phyloP scores from a whole-genome alignment of 495 filamentous ascomycete species.

The Tuber microsphaerosporum region DNA sequence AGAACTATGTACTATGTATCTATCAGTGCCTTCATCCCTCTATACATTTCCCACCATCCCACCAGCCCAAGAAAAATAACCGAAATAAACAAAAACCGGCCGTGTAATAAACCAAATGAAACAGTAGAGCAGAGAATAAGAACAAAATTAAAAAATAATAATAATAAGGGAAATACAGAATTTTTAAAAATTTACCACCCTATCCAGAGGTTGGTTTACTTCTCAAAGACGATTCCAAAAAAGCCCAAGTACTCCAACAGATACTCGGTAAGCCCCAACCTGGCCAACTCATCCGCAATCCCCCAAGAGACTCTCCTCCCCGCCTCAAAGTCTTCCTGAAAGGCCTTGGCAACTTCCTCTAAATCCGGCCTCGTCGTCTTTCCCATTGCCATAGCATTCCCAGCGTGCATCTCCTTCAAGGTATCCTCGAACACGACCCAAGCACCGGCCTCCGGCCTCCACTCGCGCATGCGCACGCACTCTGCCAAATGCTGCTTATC shows the following conservation, averaged over 20 bases:
- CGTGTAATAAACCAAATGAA: not conserved
- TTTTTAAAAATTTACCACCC: not conserved
- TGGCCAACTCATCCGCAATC: conserved; percentile 26
- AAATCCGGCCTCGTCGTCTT: conserved; percentile 11
- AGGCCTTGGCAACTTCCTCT: conserved; percentile 10
- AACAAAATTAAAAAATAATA: not conserved
- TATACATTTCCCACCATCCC: not conserved
- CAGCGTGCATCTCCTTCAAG: not conserved
- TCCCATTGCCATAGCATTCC: not conserved
- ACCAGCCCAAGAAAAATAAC: not conserved
- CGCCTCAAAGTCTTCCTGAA: not conserved
- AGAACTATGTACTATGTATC: not conserved
- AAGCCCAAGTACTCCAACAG: conserved; percentile 17
- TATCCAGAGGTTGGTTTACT: not conserved
- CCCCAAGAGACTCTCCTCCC: conserved; percentile 11
- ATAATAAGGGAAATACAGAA: not conserved
- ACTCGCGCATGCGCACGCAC: not conserved
- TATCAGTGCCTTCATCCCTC: not conserved
- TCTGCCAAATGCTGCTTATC: conserved; percentile 18
- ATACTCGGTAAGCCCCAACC: conserved; percentile 19
- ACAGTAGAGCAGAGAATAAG: not conserved
- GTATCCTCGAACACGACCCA: conserved; percentile 11
- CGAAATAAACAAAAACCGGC: not conserved
- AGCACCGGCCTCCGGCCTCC: conserved; percentile 6
- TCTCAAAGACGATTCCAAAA: conserved; percentile 12